phyloP scores from a whole-genome alignment of 2,329 filamentous ascomycete species.

The Cercospora nicotianae region DNA sequence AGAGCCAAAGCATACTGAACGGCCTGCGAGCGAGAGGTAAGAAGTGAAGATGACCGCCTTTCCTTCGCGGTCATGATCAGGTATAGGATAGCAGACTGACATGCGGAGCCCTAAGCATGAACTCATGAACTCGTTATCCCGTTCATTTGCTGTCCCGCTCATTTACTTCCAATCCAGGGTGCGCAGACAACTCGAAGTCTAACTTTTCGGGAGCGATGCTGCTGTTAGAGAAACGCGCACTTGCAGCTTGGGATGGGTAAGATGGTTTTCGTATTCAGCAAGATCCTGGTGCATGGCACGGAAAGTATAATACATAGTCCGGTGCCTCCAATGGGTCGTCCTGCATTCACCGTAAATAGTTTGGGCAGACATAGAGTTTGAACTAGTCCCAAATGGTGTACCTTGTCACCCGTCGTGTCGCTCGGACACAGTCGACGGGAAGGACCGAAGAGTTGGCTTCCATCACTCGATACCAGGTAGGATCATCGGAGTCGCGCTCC shows the following conservation, averaged over 20 bases:
- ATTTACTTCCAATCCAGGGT: neutral
- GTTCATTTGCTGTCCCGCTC: neutral
- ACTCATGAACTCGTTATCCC: neutral
- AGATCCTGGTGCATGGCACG: neutral
- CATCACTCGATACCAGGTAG: neutral
- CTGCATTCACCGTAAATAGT: neutral
- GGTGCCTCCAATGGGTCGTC: neutral
- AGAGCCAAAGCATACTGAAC: neutral
- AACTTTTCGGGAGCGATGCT: neutral
- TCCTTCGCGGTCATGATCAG: neutral
- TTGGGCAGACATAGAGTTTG: neutral
- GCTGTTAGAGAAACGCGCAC: neutral
- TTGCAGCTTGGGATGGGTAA: neutral
- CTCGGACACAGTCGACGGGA: neutral
- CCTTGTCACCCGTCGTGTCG: neutral
- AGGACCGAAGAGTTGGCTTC: neutral
- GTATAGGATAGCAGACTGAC: neutral
- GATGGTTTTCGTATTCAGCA: neutral
- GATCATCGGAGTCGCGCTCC: neutral
- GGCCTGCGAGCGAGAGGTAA: neutral
- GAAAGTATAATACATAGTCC: neutral
- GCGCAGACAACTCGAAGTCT: neutral
- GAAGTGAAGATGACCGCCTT: neutral
- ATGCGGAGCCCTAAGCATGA: too few relatives aligned
- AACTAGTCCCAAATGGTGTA: neutral